Conservation (phyloP, 169 alveolate genomes). For the Cryptosporidium sp. region DNA sequence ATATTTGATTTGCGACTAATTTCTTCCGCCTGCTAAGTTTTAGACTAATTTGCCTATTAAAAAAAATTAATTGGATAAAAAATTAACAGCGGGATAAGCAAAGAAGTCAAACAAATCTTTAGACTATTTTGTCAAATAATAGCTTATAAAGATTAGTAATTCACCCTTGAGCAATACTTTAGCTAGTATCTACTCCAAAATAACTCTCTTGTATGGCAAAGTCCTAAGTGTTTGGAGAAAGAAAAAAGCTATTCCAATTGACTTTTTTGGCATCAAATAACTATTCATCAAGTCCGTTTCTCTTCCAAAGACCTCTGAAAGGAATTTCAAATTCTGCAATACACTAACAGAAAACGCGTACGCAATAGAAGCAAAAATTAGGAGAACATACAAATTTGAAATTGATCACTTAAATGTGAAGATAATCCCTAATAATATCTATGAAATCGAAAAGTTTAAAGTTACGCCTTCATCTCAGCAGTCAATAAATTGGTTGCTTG, state of each 20-base stretch:
- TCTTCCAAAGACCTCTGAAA: neutral
- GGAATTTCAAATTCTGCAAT: neutral
- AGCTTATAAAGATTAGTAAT: neutral
- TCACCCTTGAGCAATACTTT: no score
- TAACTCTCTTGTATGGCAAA: neutral
- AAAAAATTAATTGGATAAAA: no score
- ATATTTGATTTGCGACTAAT: neutral
- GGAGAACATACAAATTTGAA: no score
- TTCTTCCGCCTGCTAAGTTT: neutral
- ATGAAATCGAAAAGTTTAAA: constrained; percentile 2
- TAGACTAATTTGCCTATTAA: neutral
- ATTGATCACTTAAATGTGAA: constrained; percentile 11
- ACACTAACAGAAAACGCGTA: neutral
- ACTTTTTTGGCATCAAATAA: no score
- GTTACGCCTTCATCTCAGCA: constrained; percentile 80
- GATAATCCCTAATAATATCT: constrained; percentile 37
- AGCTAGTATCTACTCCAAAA: neutral
- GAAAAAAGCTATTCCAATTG: no score
- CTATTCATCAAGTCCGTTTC: neutral
- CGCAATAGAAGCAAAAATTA: neutral
- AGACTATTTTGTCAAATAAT: neutral
- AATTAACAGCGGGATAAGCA: neutral
- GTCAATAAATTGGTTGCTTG: constrained; percentile 84
- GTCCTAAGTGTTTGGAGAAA: no score
- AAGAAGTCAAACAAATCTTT: neutral